phyloP scores from a whole-genome alignment of 2,329 filamentous ascomycete species.

The Colletotrichum godetiae region DNA sequence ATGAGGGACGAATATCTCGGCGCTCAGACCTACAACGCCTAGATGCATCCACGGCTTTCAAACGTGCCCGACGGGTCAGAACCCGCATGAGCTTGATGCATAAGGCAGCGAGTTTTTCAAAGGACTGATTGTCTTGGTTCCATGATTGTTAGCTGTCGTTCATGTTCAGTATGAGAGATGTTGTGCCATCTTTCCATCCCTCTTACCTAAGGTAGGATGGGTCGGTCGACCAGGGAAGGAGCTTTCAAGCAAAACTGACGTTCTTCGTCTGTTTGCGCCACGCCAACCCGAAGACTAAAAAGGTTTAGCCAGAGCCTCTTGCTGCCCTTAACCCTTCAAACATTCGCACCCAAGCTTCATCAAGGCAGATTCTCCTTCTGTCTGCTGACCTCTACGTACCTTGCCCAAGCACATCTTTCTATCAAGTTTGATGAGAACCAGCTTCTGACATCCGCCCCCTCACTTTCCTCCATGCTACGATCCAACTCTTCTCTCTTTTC shows the following conservation, averaged over 20 bases:
- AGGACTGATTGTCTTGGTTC: background rate
- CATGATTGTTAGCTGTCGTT: background rate
- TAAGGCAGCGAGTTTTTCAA: background rate
- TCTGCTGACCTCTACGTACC: background rate
- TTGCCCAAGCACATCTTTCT: background rate
- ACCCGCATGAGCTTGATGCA: background rate
- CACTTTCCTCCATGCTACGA: background rate
- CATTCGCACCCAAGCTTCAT: slow-evolving; percentile 1
- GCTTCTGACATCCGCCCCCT: background rate
- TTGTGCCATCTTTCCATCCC: no score
- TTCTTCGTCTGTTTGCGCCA: background rate
- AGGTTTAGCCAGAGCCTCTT: background rate
- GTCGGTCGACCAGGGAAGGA: no score
- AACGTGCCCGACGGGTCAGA: background rate
- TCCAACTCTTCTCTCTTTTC: background rate
- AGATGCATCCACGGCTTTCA: background rate
- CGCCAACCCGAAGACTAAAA: background rate
- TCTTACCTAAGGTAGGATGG: no score
- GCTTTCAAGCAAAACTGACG: background rate
- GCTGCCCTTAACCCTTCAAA: background rate
- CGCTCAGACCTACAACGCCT: background rate
- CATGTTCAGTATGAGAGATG: no score
- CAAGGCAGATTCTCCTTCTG: slow-evolving; percentile 1
- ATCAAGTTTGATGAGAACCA: background rate
- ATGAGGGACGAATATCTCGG: background rate